These are phyloP conservation scores for Acanthamoeba triangularis DNA, from an alignment of 208 protist genomes.

Conservation along the genomic window DNA sequence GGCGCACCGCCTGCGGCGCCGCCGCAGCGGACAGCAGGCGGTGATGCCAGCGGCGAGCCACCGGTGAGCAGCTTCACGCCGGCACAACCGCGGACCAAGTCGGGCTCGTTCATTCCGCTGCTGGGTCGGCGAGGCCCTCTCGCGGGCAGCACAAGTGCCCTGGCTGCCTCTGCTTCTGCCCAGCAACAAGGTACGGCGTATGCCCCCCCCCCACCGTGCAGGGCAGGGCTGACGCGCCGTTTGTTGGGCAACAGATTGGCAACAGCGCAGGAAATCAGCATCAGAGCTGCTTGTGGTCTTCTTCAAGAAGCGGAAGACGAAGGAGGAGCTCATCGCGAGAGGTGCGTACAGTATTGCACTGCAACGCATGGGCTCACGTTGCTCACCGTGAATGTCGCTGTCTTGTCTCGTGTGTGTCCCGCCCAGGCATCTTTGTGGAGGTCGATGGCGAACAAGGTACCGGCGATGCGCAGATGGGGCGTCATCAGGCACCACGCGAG, in stretches of 20 bases:
- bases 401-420: too few species aligned
- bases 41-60: too few species aligned
- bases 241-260: slow-evolving; percentile 8
- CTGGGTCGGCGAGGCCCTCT: neutral
- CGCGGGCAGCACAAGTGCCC: neutral
- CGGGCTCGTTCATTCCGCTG: neutral
- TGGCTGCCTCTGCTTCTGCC: neutral
- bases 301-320: slow-evolving; percentile 56
- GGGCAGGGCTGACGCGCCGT: too few species aligned
- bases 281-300: neutral
- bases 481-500: neutral
- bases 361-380: too few species aligned
- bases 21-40: too few species aligned
- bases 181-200: too few species aligned
- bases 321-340: neutral
- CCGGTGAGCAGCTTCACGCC: neutral
- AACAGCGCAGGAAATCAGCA: neutral
- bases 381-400: too few species aligned
- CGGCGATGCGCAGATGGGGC: neutral
- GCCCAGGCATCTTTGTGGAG: slow-evolving; percentile 42
- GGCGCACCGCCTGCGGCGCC: too few species aligned
- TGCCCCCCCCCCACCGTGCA: neutral
- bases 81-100: neutral
- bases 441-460: neutral
- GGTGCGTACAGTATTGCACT: too few species aligned